Percentiles rank a stretch among this genome's conserved stretches.
Evolutionary conservation across 371 early-diverging fungal species (phyloP).

Genomic region (Blastocladiella emersonii): DNA sequence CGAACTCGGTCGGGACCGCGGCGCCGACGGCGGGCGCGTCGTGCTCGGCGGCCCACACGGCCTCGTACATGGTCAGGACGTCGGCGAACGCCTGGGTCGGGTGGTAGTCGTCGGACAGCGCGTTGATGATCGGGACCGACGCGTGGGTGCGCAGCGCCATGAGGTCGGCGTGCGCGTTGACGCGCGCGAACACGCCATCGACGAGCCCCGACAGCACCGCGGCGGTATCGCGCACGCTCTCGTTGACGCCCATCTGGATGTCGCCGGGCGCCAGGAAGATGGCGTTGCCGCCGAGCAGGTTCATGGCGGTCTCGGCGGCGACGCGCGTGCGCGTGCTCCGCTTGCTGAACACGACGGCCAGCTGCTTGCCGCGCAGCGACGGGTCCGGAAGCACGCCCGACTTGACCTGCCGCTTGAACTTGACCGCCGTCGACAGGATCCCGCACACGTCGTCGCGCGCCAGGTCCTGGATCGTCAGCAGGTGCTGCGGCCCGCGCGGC

Average conservation of each 20-base stretch:
- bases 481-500: neutral
- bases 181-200: slow-evolving; percentile 83
- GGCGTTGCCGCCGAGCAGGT: slow-evolving; percentile 80
- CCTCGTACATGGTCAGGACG: slow-evolving; percentile 81
- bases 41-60: slow-evolving; percentile 15
- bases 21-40: slow-evolving; percentile 12
- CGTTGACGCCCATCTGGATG: slow-evolving; percentile 88
- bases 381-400: neutral
- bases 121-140: slow-evolving; percentile 85
- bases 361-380: slow-evolving; percentile 18
- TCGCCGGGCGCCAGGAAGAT: slow-evolving; percentile 86
- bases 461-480: neutral
- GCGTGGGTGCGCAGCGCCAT: slow-evolving; percentile 60
- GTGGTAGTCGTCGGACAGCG: slow-evolving; percentile 79
- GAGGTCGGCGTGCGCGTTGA: slow-evolving; percentile 74
- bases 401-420: neutral
- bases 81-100: slow-evolving; percentile 94
- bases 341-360: slow-evolving; percentile 85
- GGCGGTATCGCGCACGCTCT: slow-evolving; percentile 73
- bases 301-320: slow-evolving; percentile 81
- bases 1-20: slow-evolving; percentile 2
- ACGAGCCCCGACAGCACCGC: slow-evolving; percentile 87
- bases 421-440: neutral
- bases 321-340: slow-evolving; percentile 90
- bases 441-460: neutral